A percentile compares a stretch with the other conserved stretches of the same genome.
phyloP scores from a whole-genome alignment of 352 stramenopile genomes.

The Phytopythium ostracodes region DNA sequence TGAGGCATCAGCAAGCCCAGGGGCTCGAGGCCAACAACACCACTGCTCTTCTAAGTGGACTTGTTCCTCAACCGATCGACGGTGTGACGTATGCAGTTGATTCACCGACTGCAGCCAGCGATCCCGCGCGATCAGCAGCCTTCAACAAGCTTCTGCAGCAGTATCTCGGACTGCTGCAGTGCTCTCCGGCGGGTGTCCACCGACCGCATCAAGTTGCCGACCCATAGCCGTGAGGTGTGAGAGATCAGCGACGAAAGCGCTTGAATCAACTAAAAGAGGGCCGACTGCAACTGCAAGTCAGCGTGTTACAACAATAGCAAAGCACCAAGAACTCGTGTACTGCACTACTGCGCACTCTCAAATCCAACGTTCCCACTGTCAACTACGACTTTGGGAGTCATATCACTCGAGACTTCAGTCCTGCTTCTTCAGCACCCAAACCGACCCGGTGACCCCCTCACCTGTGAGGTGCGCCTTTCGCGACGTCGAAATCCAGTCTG shows the following conservation, averaged over 20 bases:
- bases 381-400: no score
- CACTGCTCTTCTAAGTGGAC: no score
- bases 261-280: no score
- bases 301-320: no score
- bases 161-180: constrained; percentile 44
- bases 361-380: no score
- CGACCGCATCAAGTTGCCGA: not conserved
- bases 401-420: no score
- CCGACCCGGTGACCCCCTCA: not conserved
- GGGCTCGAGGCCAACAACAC: not conserved
- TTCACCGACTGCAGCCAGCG: not conserved
- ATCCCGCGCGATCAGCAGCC: constrained; percentile 14
- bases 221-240: not conserved
- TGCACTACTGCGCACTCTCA: no score
- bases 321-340: no score
- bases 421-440: not conserved
- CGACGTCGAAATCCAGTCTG: not conserved
- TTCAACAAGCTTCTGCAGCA: constrained; percentile 37
- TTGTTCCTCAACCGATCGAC: not conserved
- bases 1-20: not conserved
- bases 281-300: no score
- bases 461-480: not conserved
- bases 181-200: constrained; percentile 6
- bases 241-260: no score
- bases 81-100: no score